These are phyloP conservation scores for Talaromyces rugulosus DNA, from an alignment of 2,329 filamentous ascomycete species.

Conservation along the genomic window DNA sequence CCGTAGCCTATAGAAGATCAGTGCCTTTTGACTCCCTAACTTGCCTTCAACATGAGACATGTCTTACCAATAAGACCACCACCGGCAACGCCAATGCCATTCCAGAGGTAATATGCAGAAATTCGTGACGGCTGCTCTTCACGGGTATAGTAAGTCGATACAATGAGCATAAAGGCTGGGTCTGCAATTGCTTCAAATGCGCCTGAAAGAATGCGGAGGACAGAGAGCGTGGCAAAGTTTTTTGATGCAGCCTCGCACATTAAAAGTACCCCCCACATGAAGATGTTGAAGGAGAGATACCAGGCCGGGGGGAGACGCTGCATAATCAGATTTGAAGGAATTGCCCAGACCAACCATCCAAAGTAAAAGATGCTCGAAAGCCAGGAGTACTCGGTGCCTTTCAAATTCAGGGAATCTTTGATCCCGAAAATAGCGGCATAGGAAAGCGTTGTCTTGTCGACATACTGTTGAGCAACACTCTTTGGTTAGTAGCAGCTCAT, in stretches of 20 bases:
- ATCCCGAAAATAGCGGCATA: slow-evolving; percentile 51
- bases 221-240: slow-evolving; percentile 48
- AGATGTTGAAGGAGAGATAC: slow-evolving; percentile 14
- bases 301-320: slow-evolving; percentile 18
- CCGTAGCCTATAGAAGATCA: slow-evolving; percentile 1
- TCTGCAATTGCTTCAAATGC: slow-evolving; percentile 50
- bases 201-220: slow-evolving; percentile 51
- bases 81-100: slow-evolving; percentile 5
- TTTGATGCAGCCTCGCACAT: slow-evolving; percentile 46
- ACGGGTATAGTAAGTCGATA: slow-evolving; percentile 6
- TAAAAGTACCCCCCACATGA: slow-evolving; percentile 33
- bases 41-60: not conserved
- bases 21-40: no score
- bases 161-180: slow-evolving; percentile 55
- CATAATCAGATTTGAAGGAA: slow-evolving; percentile 23
- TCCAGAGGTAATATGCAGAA: slow-evolving; percentile 8
- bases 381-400: slow-evolving; percentile 37
- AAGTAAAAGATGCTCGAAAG: slow-evolving; percentile 42
- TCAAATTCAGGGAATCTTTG: slow-evolving; percentile 41
- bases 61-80: slow-evolving; percentile 8
- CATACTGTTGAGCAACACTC: not conserved
- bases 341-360: slow-evolving; percentile 31
- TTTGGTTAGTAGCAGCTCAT: not conserved
- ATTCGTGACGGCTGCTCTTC: slow-evolving; percentile 8
- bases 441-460: slow-evolving; percentile 28